Base-by-base conservation (phyloP, 169 alveolate genomes). In the Eimeria nieschulzi region DNA sequence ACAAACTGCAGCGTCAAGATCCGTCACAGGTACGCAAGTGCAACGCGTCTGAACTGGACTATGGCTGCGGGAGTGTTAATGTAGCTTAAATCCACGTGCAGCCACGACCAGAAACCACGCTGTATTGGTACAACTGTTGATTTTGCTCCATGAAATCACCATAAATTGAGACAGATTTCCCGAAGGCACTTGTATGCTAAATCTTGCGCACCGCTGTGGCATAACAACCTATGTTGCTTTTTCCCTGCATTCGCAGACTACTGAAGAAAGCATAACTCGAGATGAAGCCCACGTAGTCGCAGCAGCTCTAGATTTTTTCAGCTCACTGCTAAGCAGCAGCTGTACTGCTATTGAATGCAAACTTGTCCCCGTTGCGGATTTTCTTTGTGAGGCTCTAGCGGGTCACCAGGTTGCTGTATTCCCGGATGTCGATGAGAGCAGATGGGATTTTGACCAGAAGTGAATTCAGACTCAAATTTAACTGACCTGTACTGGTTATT, bases 241-340 rank as follows among this genome's bases (percentile, higher is more conserved):
- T 17, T 0, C 33, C 82, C 59, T 72, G 59, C n/a, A 9, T 59
- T 19, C 33, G 66, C 70, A 78, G 86, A 9, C 21, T 6, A 5
- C 70, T n/a, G 86, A 55, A 13, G 86, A 54, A 13, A 19, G 23
- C 17, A 21, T 5, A 12, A 25, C 51, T 8, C 51, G 51, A 21
- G 70, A 51, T 15, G 17, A 25, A 15, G 86, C 70, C 19, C 39
- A 7, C 1, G 23, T 68, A 9, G 71, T 78, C 10, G 86, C 51
- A 17, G 86, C 6, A n/a, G 33, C 86, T 5, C 86, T 78, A 9
- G 71, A 78, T n/a, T 21, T 78, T 19, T 78, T 78, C 23, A 54
- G 51, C 21, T 78, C 86, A 8, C 7, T 78, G 7, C 23, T 78
- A 13, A 68, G 86, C 46, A 15, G 13, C 12, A 78, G 70, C 55